Conservation (phyloP, 441 rosid species). For the Euphorbia celastroides region DNA sequence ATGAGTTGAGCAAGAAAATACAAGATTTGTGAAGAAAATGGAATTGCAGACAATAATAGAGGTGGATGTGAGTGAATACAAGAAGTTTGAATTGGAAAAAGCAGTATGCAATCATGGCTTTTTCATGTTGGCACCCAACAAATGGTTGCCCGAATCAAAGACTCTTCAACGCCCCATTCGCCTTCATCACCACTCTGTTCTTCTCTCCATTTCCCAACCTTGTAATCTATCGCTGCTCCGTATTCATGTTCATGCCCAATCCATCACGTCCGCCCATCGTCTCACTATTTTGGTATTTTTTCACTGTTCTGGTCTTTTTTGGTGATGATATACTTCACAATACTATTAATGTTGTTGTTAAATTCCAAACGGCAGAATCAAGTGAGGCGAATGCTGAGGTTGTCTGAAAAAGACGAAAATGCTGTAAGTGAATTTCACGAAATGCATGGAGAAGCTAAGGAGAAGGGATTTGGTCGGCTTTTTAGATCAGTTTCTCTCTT, state of each 20-base stretch:
- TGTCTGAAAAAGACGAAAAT: slow-evolving; percentile 31
- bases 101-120: slow-evolving; percentile 62
- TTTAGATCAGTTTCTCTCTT: slow-evolving; percentile 55
- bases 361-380: slow-evolving; percentile 21
- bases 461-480: slow-evolving; percentile 36
- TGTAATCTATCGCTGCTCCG: slow-evolving; percentile 12
- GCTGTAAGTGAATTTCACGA: slow-evolving; percentile 34
- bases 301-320: too few species aligned
- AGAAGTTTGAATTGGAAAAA: slow-evolving; percentile 32
- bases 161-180: slow-evolving; percentile 39
- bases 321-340: too few species aligned
- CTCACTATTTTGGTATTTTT: slow-evolving; percentile 14
- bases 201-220: slow-evolving; percentile 36
- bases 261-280: slow-evolving; percentile 3
- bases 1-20: too few species aligned
- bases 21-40: too few species aligned
- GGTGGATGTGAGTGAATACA: not conserved
- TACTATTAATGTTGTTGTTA: too few species aligned
- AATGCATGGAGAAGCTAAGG: slow-evolving; percentile 30
- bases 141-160: slow-evolving; percentile 31
- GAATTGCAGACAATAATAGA: too few species aligned
- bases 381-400: slow-evolving; percentile 47
- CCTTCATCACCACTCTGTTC: slow-evolving; percentile 20
- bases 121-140: slow-evolving; percentile 62
- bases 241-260: slow-evolving; percentile 17